Conservation (phyloP, 2,329 filamentous ascomycete species). For the Ceratocystis lukuohia region DNA sequence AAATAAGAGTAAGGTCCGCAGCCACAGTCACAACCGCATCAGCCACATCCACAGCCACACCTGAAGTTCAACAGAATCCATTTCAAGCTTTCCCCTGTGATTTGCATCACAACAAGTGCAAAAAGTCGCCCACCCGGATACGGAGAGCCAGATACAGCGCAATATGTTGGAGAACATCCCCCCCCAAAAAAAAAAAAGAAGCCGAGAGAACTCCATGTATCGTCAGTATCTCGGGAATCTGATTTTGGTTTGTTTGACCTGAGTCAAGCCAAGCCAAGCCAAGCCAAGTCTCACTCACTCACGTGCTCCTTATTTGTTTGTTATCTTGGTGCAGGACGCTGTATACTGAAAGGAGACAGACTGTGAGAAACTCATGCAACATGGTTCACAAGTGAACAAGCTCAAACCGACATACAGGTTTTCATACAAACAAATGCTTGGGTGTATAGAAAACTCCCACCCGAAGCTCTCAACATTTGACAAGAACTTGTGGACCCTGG, state of each 20-base stretch:
- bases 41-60: background rate
- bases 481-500: background rate
- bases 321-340: no score
- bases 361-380: no score
- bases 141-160: conserved; percentile 4
- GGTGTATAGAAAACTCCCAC: background rate
- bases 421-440: background rate
- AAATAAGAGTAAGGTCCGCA: background rate
- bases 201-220: conserved; percentile 8
- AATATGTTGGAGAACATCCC: background rate
- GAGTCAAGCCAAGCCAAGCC: background rate
- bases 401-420: no score
- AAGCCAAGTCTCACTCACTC: background rate
- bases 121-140: background rate
- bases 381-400: no score
- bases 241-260: background rate
- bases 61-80: background rate
- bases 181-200: background rate
- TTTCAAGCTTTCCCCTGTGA: no score
- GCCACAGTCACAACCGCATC: background rate
- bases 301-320: background rate
- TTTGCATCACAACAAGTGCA: background rate
- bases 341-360: no score
- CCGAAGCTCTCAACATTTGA: background rate
- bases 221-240: conserved; percentile 9